Conservation (phyloP, 768 basidiomycete species). For the Lactifluus volemus region DNA sequence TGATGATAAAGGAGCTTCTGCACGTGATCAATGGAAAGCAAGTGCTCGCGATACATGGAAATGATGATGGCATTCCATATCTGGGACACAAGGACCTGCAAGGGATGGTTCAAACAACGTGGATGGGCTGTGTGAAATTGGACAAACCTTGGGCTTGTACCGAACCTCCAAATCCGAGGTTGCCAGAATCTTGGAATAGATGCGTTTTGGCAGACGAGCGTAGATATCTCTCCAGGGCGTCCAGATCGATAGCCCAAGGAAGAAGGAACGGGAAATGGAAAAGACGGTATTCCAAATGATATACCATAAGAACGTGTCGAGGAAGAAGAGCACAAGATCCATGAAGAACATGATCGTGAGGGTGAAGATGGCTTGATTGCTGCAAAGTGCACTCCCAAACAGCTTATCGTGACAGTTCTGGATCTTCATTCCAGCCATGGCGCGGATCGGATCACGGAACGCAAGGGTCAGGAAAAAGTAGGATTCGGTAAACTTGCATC, state of each 20-base stretch:
- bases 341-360: conserved; percentile 98
- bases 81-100: conserved; percentile 90
- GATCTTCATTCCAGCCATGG: conserved; percentile 96
- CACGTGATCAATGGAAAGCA: conserved; percentile 98
- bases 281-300: conserved; percentile 99
- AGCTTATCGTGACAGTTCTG: conserved; percentile 83
- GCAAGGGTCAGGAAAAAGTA: conserved; percentile 98
- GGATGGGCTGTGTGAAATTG: neutral
- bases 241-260: conserved; percentile 93
- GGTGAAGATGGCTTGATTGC: conserved; percentile 91
- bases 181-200: conserved; percentile 91
- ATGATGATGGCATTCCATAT: conserved; percentile 99
- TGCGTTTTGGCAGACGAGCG: conserved; percentile 90
- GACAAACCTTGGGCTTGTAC: conserved; percentile 94
- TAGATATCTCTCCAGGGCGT: conserved; percentile 99
- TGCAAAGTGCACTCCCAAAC: conserved; percentile 78
- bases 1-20: conserved; percentile 98
- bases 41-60: conserved; percentile 98
- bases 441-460: conserved; percentile 85
- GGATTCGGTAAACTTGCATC: conserved; percentile 93
- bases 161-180: conserved; percentile 96
- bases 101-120: neutral
- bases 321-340: conserved; percentile 95
- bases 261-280: conserved; percentile 81
- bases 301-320: conserved; percentile 99